A percentile compares a stretch with the other conserved stretches of the same genome.
phyloP scores from a whole-genome alignment of 1,139 yeast genomes.

The Lodderomyces margitis region DNA sequence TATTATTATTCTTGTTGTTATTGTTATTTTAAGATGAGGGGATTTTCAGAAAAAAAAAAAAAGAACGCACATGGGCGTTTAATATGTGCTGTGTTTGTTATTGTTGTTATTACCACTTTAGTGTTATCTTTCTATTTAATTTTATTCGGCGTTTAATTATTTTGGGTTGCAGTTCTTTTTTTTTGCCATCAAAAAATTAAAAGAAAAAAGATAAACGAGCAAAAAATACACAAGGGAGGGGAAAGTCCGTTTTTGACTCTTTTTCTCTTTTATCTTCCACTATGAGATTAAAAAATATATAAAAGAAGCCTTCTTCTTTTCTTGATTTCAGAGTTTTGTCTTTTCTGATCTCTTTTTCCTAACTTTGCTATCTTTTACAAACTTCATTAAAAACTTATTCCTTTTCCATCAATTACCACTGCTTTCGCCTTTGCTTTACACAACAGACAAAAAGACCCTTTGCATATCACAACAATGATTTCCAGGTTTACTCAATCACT shows the following conservation, averaged over 20 bases:
- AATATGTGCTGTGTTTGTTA: background rate
- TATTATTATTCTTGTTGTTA: too few relatives aligned
- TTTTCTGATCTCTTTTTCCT: background rate
- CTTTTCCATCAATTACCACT: too few relatives aligned
- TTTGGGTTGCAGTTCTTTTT: background rate
- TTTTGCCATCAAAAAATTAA: constrained; percentile 1
- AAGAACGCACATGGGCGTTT: background rate
- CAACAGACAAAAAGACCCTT: too few relatives aligned
- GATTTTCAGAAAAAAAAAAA: background rate
- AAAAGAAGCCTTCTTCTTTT: background rate
- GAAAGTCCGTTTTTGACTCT: background rate
- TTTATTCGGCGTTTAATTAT: background rate
- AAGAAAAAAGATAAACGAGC: too few relatives aligned
- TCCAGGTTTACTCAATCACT: background rate
- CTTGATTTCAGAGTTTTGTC: background rate
- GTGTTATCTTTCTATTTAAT: background rate
- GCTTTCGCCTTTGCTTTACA: too few relatives aligned
- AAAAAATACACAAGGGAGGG: constrained; percentile 1
- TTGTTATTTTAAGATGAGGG: too few relatives aligned
- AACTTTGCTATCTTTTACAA: background rate
- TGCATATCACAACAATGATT: too few relatives aligned
- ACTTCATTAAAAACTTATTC: too few relatives aligned
- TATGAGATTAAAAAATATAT: too few relatives aligned
- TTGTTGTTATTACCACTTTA: background rate
- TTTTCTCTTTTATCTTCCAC: background rate